These are phyloP conservation scores for Scheffersomyces insectosa DNA, from an alignment of 1,139 yeast species.

Conservation along the genomic window DNA sequence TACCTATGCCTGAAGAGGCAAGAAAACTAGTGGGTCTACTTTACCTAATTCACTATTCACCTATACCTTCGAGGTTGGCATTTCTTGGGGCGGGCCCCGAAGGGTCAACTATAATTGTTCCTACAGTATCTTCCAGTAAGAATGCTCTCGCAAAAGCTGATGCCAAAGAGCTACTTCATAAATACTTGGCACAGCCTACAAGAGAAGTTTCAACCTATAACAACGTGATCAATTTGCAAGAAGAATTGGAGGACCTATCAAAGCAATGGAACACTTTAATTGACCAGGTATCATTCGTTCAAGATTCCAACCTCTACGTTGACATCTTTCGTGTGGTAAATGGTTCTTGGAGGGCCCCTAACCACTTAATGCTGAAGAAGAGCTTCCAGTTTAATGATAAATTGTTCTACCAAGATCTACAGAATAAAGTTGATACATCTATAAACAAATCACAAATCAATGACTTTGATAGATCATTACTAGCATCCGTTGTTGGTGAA, in stretches of 20 bases:
- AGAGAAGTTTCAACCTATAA: background rate
- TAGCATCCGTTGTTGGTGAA: background rate
- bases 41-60: conserved; percentile 13
- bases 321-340: conserved; percentile 3
- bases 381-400: conserved; percentile 10
- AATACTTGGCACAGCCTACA: background rate
- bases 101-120: conserved; percentile 6
- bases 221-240: background rate
- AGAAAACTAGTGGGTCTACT: conserved; percentile 11
- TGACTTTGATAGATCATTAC: conserved; percentile 9
- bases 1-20: conserved; percentile 9
- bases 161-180: background rate
- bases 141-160: background rate
- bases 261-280: background rate
- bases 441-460: conserved; percentile 17
- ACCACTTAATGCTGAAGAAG: background rate
- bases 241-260: background rate
- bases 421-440: conserved; percentile 2
- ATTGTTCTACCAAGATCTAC: conserved; percentile 2
- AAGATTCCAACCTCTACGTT: background rate
- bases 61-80: conserved; percentile 16
- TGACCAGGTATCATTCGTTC: background rate
- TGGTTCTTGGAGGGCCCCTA: too few species aligned
- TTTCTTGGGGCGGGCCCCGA: conserved; percentile 14
- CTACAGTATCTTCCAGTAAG: conserved; percentile 1